Percentiles rank a stretch among this genome's conserved stretches.
These are phyloP conservation scores for Forsythia suspensa DNA, from an alignment of 257 asterid species.

Conservation along the genomic window DNA sequence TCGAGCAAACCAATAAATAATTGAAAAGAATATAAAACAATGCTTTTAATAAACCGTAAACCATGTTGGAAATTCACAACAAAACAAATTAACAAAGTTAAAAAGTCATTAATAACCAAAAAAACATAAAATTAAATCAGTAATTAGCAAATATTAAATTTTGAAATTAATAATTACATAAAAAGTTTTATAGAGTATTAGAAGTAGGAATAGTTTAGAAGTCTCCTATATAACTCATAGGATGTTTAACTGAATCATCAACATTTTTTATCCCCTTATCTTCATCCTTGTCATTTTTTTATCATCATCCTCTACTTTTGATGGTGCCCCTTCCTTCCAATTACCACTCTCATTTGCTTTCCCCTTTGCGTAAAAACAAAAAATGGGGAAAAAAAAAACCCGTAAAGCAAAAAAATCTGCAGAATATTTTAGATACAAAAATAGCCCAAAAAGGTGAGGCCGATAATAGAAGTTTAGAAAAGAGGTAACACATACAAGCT, in stretches of 20 bases:
- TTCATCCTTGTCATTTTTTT: background rate
- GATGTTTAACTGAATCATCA: background rate
- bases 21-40: background rate
- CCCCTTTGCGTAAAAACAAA: background rate
- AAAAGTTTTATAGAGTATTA: background rate
- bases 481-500: background rate
- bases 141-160: background rate
- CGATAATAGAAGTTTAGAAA: background rate
- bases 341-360: background rate
- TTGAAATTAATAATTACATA: background rate
- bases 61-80: background rate
- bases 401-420: background rate
- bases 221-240: background rate
- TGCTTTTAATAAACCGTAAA: background rate
- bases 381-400: too few relatives aligned
- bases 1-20: background rate
- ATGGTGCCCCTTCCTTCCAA: background rate
- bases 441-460: background rate
- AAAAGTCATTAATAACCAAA: background rate
- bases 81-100: background rate
- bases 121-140: background rate
- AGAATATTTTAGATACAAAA: background rate
- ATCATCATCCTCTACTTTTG: background rate
- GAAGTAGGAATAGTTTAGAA: background rate
- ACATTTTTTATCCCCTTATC: background rate